Evolutionary conservation across 225 moss, liverwort and hornwort genomes (phyloP), one percentile per base, ranked within the genome.

Genomic region (Neckera pumila): DNA sequence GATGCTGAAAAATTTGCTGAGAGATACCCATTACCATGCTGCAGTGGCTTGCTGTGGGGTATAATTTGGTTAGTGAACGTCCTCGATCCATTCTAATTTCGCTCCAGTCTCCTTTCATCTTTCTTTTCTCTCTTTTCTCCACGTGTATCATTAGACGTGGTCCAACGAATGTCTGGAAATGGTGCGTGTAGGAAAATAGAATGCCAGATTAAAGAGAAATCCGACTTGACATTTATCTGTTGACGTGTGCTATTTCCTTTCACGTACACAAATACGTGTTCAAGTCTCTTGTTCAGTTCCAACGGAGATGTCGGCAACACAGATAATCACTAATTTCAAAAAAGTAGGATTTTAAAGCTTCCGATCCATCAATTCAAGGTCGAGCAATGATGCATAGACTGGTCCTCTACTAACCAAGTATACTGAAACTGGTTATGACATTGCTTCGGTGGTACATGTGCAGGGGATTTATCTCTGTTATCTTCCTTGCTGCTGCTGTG

Each of bases 1-100:
- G 99, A 99, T 87, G 92, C 99, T 73, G 97, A 99, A 88, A 97
- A 96, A 93, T 99, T 99, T 85, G 95, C 97, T 45, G 92, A 96
- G 83, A 92, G 95, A 72, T 97, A 93, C 84, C 99, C 96, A 34
- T 96, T 97, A 85, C 98, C 98, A 61, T 83, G 83, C 67, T 99
- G 99, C 93, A 99, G 93, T 89, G 99, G 99, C 83, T 86, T 96
- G 59, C 93, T 90, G 34, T 99, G 99, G 99, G 99, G 97, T 86
- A 93, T 99, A 65, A 93, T 97, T 57, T 99, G 99, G 98, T 98
- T 59, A 69, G 96, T 89, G 84, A 86, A 80, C 33, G 78, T 33
- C 71, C 65, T 78, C 51, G 49, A 84, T 62, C 34, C 76, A 80
- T 59, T 82, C 33, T 43, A 17, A 54, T 33, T 87, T 85, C 36